Conservation (phyloP, 2,329 filamentous ascomycete species). For the Capronia americana region DNA sequence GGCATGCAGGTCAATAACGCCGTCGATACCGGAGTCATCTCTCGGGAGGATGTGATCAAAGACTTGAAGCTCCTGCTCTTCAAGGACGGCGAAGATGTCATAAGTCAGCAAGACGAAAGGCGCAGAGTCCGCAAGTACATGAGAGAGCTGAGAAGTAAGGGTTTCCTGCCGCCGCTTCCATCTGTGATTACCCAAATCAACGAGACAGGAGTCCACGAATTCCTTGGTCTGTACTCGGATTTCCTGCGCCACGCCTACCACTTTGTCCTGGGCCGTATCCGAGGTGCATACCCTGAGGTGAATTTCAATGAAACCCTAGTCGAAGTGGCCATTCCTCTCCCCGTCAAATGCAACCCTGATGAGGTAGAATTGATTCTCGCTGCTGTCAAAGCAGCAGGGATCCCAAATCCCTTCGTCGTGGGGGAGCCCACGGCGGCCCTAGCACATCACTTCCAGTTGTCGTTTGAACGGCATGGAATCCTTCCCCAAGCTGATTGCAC, state of each 20-base stretch:
- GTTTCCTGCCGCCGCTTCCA: background rate
- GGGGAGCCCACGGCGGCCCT: slow-evolving; percentile 19
- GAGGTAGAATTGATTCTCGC: slow-evolving; percentile 7
- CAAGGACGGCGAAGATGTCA: background rate
- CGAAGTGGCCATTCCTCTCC: slow-evolving; percentile 15
- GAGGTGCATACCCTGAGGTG: background rate
- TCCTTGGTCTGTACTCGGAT: slow-evolving; percentile 6
- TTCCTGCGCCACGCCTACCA: slow-evolving; percentile 5
- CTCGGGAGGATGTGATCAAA: background rate
- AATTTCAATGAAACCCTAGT: background rate
- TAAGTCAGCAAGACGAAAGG: background rate
- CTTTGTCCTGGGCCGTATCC: slow-evolving; percentile 9
- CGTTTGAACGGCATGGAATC: background rate
- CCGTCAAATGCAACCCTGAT: background rate
- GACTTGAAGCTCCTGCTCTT: slow-evolving; percentile 4
- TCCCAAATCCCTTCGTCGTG: slow-evolving; percentile 21
- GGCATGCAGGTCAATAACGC: background rate
- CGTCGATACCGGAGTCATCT: background rate
- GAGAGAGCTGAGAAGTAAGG: background rate
- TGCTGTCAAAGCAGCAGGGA: slow-evolving; percentile 14
- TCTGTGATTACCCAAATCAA: background rate
- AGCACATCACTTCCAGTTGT: slow-evolving; percentile 7
- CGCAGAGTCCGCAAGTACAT: background rate
- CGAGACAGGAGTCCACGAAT: background rate
- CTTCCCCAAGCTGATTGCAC: background rate